Percentiles rank a stretch among this genome's conserved stretches.
Evolutionary conservation across 305 asterid genomes (phyloP).

Genomic region (Rubia tinctorum): DNA sequence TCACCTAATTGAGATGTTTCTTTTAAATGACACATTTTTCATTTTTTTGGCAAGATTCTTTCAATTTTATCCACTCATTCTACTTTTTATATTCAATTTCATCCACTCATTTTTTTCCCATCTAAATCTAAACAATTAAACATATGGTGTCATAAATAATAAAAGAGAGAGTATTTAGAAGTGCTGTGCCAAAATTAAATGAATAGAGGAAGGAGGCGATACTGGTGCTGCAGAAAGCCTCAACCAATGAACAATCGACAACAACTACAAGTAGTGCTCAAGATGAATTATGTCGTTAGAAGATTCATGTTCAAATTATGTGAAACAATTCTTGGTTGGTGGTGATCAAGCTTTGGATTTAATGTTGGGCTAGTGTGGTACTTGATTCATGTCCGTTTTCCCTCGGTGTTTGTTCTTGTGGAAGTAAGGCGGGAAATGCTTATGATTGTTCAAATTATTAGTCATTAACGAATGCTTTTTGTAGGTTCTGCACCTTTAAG

Average conservation of each 20-base stretch:
- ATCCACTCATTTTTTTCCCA: too few relatives aligned
- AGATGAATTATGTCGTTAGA: conserved; percentile 17
- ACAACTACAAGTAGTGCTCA: neutral
- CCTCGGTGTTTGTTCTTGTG: conserved; percentile 6
- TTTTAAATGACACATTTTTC: too few relatives aligned
- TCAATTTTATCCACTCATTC: too few relatives aligned
- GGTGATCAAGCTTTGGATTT: conserved; percentile 10
- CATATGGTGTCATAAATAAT: too few relatives aligned
- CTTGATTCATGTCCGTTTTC: conserved; percentile 14
- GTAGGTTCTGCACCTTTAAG: too few relatives aligned
- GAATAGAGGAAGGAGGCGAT: too few relatives aligned
- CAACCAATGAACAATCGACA: conserved; percentile 14
- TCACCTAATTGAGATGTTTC: too few relatives aligned
- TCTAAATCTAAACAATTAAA: too few relatives aligned
- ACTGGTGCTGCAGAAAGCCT: neutral
- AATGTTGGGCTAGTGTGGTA: conserved; percentile 29
- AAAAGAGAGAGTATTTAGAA: too few relatives aligned
- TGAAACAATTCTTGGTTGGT: conserved; percentile 18
- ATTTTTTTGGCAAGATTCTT: too few relatives aligned
- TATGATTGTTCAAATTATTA: neutral
- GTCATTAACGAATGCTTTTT: neutral
- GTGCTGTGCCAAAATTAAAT: too few relatives aligned
- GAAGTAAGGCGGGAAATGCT: conserved; percentile 9
- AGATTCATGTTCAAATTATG: conserved; percentile 23
- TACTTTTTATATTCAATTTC: too few relatives aligned